phyloP scores from a whole-genome alignment of 2,329 filamentous ascomycete genomes.

The Neoarthrinium moseri region DNA sequence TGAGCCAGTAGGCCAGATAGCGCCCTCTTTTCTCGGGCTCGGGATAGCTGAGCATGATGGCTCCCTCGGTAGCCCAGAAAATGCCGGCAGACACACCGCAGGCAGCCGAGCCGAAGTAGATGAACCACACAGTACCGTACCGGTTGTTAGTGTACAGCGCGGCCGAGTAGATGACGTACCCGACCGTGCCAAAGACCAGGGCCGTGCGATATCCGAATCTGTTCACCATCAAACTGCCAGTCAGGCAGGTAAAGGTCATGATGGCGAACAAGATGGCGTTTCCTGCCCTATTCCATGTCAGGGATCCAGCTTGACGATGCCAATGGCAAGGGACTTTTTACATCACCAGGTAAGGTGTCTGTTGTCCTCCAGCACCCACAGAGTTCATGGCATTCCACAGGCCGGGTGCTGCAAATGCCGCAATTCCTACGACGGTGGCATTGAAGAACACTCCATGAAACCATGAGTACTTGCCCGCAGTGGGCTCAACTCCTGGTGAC shows the following conservation, averaged over 20 bases:
- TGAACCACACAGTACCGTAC: conserved; percentile 41
- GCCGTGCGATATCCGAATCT: conserved; percentile 4
- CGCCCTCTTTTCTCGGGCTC: conserved; percentile 6
- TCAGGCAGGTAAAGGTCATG: conserved; percentile 8
- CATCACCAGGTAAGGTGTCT: conserved; percentile 28
- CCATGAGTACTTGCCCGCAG: conserved; percentile 16
- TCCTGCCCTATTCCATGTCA: conserved; percentile 1
- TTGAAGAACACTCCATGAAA: conserved; percentile 26
- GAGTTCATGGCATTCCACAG: conserved; percentile 30
- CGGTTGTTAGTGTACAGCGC: conserved; percentile 43
- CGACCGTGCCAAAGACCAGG: conserved; percentile 40
- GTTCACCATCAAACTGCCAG: conserved; percentile 7
- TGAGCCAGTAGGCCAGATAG: conserved; percentile 19
- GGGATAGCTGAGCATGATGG: conserved; percentile 10
- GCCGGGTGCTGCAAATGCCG: conserved; percentile 26
- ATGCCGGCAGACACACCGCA: conserved; percentile 35
- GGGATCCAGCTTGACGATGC: background rate
- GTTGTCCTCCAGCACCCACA: conserved; percentile 26
- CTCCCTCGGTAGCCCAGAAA: conserved; percentile 9
- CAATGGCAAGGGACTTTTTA: background rate
- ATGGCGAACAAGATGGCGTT: conserved; percentile 10
- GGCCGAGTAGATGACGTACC: conserved; percentile 42
- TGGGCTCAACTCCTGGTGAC: no score
- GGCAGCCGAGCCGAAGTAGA: conserved; percentile 38
- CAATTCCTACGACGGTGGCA: conserved; percentile 21